A percentile compares a stretch with the other conserved stretches of the same genome.
phyloP scores from a whole-genome alignment of 148 eudicot genomes.

The Agrostemma githago region DNA sequence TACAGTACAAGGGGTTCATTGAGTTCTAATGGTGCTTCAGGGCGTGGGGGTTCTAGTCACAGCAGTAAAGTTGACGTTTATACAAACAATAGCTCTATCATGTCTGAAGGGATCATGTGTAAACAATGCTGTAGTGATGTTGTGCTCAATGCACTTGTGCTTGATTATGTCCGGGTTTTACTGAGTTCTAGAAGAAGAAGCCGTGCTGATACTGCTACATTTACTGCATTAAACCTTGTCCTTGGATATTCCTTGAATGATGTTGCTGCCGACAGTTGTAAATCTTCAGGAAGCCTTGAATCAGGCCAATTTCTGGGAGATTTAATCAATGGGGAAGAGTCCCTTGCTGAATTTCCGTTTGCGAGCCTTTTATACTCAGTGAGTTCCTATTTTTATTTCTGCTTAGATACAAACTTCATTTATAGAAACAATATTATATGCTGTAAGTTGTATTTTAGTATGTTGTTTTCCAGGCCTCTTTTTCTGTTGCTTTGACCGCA shows the following conservation, averaged over 20 bases:
- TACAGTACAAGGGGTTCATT: constrained; percentile 46
- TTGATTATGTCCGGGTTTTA: constrained; percentile 82
- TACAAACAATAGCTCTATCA: constrained; percentile 41
- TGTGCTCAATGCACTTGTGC: constrained; percentile 69
- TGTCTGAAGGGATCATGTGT: constrained; percentile 68
- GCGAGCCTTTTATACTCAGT: constrained; percentile 82
- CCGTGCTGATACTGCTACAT: constrained; percentile 60
- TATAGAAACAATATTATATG: neutral
- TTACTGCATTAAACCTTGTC: constrained; percentile 55
- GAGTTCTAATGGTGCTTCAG: constrained; percentile 37
- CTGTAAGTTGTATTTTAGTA: neutral
- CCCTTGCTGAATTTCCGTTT: constrained; percentile 88
- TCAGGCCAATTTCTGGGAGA: constrained; percentile 27
- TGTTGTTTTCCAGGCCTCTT: neutral
- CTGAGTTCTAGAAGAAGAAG: constrained; percentile 59
- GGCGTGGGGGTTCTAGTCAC: constrained; percentile 61
- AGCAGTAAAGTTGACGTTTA: constrained; percentile 42
- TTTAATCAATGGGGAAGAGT: constrained; percentile 74
- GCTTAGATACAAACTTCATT: neutral
- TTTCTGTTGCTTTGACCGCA: neutral
- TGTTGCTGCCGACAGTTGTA: constrained; percentile 29
- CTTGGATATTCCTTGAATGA: constrained; percentile 52
- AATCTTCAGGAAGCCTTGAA: constrained; percentile 31
- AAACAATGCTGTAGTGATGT: constrained; percentile 75
- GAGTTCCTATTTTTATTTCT: constrained; percentile 21